Conservation (phyloP, 1,284 basidiomycete species). For the Fomitopsis betulina region DNA sequence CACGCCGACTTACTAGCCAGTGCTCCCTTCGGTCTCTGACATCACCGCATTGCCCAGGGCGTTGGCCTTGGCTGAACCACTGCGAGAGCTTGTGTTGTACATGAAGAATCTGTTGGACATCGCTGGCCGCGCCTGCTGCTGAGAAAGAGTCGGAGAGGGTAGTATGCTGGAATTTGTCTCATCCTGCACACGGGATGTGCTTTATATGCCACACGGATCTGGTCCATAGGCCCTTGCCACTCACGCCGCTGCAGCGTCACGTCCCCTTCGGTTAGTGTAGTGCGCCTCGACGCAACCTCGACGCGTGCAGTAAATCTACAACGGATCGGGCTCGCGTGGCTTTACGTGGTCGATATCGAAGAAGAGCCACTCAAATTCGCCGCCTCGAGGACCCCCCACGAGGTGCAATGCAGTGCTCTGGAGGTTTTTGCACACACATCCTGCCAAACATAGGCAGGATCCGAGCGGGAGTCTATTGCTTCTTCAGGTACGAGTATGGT, state of each 20-base stretch:
- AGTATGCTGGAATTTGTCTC: background rate
- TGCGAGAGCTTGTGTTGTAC: too few relatives aligned
- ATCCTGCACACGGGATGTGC: background rate
- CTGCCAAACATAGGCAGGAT: background rate
- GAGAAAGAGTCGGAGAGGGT: background rate
- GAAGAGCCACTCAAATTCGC: background rate
- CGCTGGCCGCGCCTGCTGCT: background rate
- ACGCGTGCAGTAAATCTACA: background rate
- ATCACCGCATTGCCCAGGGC: background rate
- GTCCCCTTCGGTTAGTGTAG: background rate
- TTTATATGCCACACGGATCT: background rate
- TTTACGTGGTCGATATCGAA: background rate
- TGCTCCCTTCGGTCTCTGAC: background rate
- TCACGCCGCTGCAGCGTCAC: background rate
- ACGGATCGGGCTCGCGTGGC: background rate
- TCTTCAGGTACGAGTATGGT: background rate
- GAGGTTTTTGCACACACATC: background rate
- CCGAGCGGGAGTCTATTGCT: background rate
- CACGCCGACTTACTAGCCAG: background rate
- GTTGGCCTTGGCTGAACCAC: background rate
- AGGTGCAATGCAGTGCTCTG: background rate
- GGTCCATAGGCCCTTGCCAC: background rate
- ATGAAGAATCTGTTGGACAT: background rate
- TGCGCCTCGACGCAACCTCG: background rate
- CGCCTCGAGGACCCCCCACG: background rate